Percentiles rank a stretch among this genome's conserved stretches.
These are phyloP conservation scores for Amanita inopinata DNA, from an alignment of 768 basidiomycete genomes.

Conservation along the genomic window DNA sequence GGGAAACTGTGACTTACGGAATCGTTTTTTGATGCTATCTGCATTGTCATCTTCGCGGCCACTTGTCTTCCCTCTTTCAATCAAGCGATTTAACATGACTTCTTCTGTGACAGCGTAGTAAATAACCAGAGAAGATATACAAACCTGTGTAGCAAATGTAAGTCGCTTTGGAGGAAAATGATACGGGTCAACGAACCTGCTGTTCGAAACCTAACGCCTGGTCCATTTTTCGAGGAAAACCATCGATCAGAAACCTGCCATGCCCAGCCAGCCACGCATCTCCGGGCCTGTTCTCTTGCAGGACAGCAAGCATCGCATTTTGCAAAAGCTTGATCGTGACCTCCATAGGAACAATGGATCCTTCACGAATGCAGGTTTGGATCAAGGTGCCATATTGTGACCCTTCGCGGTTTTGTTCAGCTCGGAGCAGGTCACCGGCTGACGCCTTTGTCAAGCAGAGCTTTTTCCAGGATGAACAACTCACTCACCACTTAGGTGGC, in stretches of 20 bases:
- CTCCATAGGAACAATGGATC: constrained; percentile 92
- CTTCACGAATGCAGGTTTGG: constrained; percentile 80
- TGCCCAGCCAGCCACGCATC: constrained; percentile 60
- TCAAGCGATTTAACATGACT: constrained; percentile 76
- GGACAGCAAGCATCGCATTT: constrained; percentile 73
- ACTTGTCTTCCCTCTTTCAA: constrained; percentile 87
- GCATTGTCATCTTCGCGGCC: constrained; percentile 94
- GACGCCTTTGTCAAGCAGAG: constrained; percentile 4
- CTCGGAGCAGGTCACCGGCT: constrained; percentile 97
- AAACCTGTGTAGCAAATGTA: constrained; percentile 44
- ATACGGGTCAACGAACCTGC: constrained; percentile 37
- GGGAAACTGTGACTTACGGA: constrained; percentile 43
- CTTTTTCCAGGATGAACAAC: neutral
- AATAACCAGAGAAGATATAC: constrained; percentile 67
- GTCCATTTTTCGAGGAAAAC: constrained; percentile 98
- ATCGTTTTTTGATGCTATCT: constrained; percentile 95
- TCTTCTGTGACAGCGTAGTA: constrained; percentile 85
- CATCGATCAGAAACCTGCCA: constrained; percentile 91
- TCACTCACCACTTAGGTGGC: constrained; percentile 80
- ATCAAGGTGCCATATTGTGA: constrained; percentile 81
- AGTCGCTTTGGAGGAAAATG: neutral
- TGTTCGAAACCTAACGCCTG: constrained; percentile 90
- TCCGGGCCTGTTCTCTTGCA: constrained; percentile 32
- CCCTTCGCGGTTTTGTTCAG: constrained; percentile 82
- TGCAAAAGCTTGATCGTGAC: constrained; percentile 93